Evolutionary conservation across 2,329 filamentous ascomycete species (phyloP).

Genomic region (Leptoxyphium fumago): DNA sequence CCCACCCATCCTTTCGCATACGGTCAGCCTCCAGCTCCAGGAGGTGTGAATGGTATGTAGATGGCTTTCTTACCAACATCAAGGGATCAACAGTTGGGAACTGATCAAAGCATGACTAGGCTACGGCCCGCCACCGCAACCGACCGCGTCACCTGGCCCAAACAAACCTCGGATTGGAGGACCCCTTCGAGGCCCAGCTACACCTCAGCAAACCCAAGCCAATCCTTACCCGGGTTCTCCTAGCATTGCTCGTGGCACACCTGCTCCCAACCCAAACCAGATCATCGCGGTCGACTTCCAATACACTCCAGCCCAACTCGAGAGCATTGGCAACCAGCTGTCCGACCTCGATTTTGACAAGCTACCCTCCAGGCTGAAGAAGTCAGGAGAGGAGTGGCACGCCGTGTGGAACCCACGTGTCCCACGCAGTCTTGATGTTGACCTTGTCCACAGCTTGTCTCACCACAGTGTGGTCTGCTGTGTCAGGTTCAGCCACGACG

Average conservation of each 20-base stretch:
- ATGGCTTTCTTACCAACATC: conserved; percentile 2
- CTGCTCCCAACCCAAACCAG: conserved; percentile 35
- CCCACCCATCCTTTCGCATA: conserved; percentile 57
- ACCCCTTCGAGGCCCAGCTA: conserved; percentile 51
- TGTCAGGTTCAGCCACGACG: conserved; percentile 89
- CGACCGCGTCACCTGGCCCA: conserved; percentile 75
- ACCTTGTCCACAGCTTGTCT: conserved; percentile 79
- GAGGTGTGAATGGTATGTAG: conserved; percentile 42
- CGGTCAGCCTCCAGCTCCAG: conserved; percentile 41
- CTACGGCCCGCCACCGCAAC: conserved; percentile 67
- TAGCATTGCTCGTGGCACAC: conserved; percentile 71
- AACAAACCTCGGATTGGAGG: conserved; percentile 53
- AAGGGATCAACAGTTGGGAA: background rate
- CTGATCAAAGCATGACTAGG: conserved; percentile 28
- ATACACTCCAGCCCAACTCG: conserved; percentile 20
- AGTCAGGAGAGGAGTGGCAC: conserved; percentile 84
- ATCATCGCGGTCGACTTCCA: conserved; percentile 15
- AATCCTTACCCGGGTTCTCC: conserved; percentile 82
- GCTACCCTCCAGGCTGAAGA: conserved; percentile 74
- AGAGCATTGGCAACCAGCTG: conserved; percentile 51
- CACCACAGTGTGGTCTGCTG: conserved; percentile 98
- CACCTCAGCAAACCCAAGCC: conserved; percentile 80
- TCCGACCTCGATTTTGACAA: conserved; percentile 79
- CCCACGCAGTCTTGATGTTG: conserved; percentile 78
- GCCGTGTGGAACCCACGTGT: conserved; percentile 91